Evolutionary conservation across 192 early-diverging fungal species (phyloP), one percentile per base, ranked within the genome.

Genomic region (Phycomyces nitens): DNA sequence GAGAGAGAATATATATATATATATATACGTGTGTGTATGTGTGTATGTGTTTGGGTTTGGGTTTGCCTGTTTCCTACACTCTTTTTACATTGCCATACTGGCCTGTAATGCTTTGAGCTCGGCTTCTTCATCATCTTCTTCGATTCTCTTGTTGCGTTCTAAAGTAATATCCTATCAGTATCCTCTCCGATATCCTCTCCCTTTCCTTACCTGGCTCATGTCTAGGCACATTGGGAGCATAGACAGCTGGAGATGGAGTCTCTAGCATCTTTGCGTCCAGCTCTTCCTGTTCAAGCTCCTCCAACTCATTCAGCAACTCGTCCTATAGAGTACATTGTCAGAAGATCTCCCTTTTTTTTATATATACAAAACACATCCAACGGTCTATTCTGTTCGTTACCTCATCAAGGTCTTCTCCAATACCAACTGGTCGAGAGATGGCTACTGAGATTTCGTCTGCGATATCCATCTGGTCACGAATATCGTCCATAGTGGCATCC

Each of bases 381-480:
- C 51, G 62, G 26, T 18, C 38, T 39, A 23, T 23, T 43, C 18
- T 50, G 23, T 57, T 18, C 9, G 11, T 59, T 75, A 84, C 82
- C 69, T 97, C 95, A 65, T 99, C 95, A 71, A 96, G 65, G 24
- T 94, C 93, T n/a, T 86, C 75, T 6, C 94, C 95, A 69, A 94
- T 89, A 50, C 85, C 73, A 65, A 94, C 83, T 0, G 94, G 95
- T 72, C 88, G 87, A 47, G 94, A 89, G 68, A 99, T 94, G 9
- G 93, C 95, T 40, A 95, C 91, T 16, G 88, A 90, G 11, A 99
- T 86, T 76, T 97, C 97, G 68, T 95, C 94, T 18, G 94, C 91
- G 63, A 96, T 70, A 64, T 96, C 94, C 91, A 97, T 96, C 73
- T 99, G 94, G 62, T 99, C 97, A 27, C 92, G 86, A 63, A 99